Evolutionary conservation across 441 rosid species (phyloP), one percentile per base, ranked within the genome.

Genomic region (Populus hybrid): DNA sequence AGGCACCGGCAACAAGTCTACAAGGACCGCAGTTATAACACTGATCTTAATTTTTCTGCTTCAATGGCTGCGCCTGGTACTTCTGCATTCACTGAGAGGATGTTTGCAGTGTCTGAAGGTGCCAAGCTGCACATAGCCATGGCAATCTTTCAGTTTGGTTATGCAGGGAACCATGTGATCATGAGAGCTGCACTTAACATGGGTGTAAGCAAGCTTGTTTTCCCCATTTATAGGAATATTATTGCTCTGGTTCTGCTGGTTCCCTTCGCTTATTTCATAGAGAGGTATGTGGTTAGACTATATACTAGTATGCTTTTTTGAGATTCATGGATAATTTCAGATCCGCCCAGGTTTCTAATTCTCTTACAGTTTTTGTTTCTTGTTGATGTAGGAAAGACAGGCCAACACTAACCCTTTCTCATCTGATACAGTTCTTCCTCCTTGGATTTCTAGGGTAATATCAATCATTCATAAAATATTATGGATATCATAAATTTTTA

Each of bases 141-240:
- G 98, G 70, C 79, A 61, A 84, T 90, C 77, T 89, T 91, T 73
- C 94, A 91, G 85, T 81, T 91, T 63, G 97, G 97, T 46, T 91
- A 95, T 76, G 97, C 97, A 4, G 97, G 90, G 30, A 89, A 90
- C 80, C 97, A 90, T 74, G 95, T 93, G 24, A 85, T 95, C 70
- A 82, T 92, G 84, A 85, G 95, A 85, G 86, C 86, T 59, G 97
- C 98, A 38, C 94, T 93, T 42, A 90, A 95, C 85, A 84, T 91
- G 90, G 97, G 91, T 95, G 91, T 95, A 67, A 93, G 97, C 94
- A 93, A 93, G 85, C 91, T 95, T 63, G 92, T 95, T 64, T 95
- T 91, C 85, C 95, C 95, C 35, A 85, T 90, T 84, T 95, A 95
- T 73, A 89, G 98, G 83, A 95, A 88, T 86, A 82, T 90, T 86